Base-by-base conservation (phyloP, 2,329 filamentous ascomycete genomes). In the Emergomyces orientalis region DNA sequence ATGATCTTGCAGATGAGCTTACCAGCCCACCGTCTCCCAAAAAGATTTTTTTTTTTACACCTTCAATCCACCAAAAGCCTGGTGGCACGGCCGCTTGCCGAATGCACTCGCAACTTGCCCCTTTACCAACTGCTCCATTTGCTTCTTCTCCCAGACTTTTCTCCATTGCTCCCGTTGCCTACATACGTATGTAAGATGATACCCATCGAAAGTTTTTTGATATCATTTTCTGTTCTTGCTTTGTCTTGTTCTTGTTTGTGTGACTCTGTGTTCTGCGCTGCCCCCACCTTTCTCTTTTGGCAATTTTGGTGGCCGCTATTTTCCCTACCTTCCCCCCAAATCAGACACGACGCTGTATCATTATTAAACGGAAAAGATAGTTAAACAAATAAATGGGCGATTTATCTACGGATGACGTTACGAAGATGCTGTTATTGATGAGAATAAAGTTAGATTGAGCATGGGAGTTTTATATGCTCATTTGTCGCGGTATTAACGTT, bases 171-270 rank as follows among this genome's bases (percentile, higher is more conserved):
- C n/a, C n/a, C n/a, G n/a, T 8, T 25, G 19, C 32, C 54, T 56
- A 55, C 32, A 32, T 39, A 13, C 32, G 25, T 39, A 39, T 56
- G 54, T 56, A 56, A 56, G 54, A 56, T 56, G 54, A 56, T 56
- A 56, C 54, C 54, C 54, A 39, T 56, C 54, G 27, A 54, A 27
- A 54, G 6, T 4, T 30, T 9, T 30, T 52, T 52, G 14, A 52
- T 30, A 4, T 52, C 5, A 17, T 30, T 54, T 34, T n/a, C 14
- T 4, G 27, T 25, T 22, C 11, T 49, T 32, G 13, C 19, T 25
- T 14, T 37, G 25, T 37, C 22, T 25, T 32, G 52, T 37, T 55
- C 19, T 37, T 37, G 27, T 39, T 37, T 39, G 34, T 34, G 19
- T 25, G 6, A 9, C 5, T 56, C n/a, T 41, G n/a, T 17, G 32